Evolutionary conservation across 352 stramenopile species (phyloP).

Genomic region (Phytophthora ramorum): DNA sequence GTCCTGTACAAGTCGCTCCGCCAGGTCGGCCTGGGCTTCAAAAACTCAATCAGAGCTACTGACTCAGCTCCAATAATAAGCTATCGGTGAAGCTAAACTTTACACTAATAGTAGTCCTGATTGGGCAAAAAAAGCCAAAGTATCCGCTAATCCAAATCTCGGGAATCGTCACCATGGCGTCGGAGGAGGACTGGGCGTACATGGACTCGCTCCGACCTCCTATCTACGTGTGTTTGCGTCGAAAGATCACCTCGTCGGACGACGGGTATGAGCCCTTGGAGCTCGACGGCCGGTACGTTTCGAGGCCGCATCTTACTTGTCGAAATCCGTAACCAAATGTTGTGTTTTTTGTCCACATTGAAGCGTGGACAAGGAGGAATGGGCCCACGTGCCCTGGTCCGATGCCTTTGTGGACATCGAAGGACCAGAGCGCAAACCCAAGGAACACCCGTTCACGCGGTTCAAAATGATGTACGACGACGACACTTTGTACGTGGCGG

Average conservation of each 20-base stretch:
- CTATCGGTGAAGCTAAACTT: too few species aligned
- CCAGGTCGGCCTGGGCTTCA: too few species aligned
- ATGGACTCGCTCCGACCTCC: conserved; percentile 75
- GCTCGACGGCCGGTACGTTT: conserved; percentile 57
- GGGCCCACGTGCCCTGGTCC: conserved; percentile 72
- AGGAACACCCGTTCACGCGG: conserved; percentile 54
- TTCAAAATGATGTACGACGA: conserved; percentile 90
- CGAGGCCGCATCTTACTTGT: not conserved
- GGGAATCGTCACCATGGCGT: conserved; percentile 16
- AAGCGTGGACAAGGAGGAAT: conserved; percentile 73
- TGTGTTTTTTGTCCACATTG: not conserved
- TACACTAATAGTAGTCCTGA: too few species aligned
- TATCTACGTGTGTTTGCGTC: conserved; percentile 73
- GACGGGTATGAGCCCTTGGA: conserved; percentile 43
- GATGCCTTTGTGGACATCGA: conserved; percentile 85
- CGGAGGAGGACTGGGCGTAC: conserved; percentile 38
- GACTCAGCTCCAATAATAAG: too few species aligned
- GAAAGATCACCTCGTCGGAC: conserved; percentile 31
- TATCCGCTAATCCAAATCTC: not conserved
- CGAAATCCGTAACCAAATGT: not conserved
- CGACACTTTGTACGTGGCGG: conserved; percentile 70
- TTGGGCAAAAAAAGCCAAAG: not conserved
- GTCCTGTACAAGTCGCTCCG: too few species aligned
- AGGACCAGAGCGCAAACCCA: conserved; percentile 50
- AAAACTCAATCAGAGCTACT: too few species aligned